phyloP scores from a whole-genome alignment of 805 yeast genomes.

The Ogataea nitratoaversa region DNA sequence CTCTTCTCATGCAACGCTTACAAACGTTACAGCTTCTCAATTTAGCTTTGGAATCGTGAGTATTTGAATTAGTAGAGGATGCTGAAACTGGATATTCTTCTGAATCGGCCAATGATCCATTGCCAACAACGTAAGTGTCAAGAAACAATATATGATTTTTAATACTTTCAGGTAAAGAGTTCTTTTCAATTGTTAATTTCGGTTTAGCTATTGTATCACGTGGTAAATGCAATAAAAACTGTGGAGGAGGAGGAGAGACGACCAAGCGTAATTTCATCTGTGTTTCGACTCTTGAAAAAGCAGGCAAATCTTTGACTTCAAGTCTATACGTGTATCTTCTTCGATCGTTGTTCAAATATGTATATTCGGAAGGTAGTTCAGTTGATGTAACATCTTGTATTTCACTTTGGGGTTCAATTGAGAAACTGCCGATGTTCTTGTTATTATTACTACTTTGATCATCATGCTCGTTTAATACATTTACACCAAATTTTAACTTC shows the following conservation, averaged over 20 bases:
- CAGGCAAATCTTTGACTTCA: slow-evolving; percentile 61
- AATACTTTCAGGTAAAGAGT: slow-evolving; percentile 44
- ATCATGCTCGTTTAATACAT: neutral
- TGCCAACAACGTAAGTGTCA: slow-evolving; percentile 70
- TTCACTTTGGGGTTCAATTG: slow-evolving; percentile 10
- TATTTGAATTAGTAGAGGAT: neutral
- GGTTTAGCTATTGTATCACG: slow-evolving; percentile 85
- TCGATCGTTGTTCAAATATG: slow-evolving; percentile 15
- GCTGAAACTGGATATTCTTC: slow-evolving; percentile 35
- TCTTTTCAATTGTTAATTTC: slow-evolving; percentile 60
- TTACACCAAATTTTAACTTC: slow-evolving; percentile 49
- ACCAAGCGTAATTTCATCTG: slow-evolving; percentile 76
- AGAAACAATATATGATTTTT: slow-evolving; percentile 55
- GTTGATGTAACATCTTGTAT: slow-evolving; percentile 25
- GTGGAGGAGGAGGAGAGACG: slow-evolving; percentile 74
- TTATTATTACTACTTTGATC: too few species aligned
- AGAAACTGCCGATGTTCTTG: too few species aligned
- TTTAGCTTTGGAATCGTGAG: slow-evolving; percentile 6
- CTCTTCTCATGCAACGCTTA: slow-evolving; percentile 84
- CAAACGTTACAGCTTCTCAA: slow-evolving; percentile 67
- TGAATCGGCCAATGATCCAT: slow-evolving; percentile 10
- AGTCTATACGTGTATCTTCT: slow-evolving; percentile 38
- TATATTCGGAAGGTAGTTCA: slow-evolving; percentile 28
- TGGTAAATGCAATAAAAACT: slow-evolving; percentile 73
- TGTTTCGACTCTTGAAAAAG: slow-evolving; percentile 88